Percentiles rank a stretch among this genome's conserved stretches.
Conservation (phyloP, 208 protist genomes). For the Acanthamoeba royreba region DNA sequence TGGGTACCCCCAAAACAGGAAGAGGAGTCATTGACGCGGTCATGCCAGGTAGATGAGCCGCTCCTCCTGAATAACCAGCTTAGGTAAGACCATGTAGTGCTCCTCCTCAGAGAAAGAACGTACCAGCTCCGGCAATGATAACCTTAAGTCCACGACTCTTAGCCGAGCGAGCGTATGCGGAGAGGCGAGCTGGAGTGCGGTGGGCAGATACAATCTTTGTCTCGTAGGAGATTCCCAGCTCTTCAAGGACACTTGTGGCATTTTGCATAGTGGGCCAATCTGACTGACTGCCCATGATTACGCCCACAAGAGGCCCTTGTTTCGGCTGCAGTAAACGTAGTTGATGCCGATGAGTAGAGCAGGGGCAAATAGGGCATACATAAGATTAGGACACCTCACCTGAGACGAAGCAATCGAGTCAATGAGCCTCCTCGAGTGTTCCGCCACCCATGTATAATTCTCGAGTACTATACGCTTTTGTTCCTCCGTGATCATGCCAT, state of each 20-base stretch:
- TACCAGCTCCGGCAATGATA: conserved; percentile 76
- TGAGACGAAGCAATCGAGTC: not conserved
- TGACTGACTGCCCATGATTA: conserved; percentile 86
- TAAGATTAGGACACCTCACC: not conserved
- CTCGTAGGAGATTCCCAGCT: conserved; percentile 79
- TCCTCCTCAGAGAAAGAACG: not conserved
- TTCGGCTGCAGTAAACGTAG: not conserved
- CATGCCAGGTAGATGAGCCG: conserved; percentile 83
- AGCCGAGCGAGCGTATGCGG: conserved; percentile 67
- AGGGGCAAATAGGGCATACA: not conserved
- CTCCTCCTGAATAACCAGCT: conserved; percentile 53
- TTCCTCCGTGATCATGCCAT: not conserved
- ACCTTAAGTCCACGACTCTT: conserved; percentile 36
- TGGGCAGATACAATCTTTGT: conserved; percentile 83
- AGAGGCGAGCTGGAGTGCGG: conserved; percentile 78
- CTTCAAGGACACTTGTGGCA: conserved; percentile 65
- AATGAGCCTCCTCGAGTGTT: not conserved
- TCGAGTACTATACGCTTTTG: not conserved
- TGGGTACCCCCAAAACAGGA: conserved; percentile 84
- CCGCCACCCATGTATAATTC: not conserved
- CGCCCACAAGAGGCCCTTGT: conserved; percentile 67
- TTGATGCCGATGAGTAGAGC: not conserved
- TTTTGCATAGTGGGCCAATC: conserved; percentile 79
- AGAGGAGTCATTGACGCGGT: conserved; percentile 81
- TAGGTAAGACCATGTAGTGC: conserved; percentile 42